Conservation (phyloP, 2,329 filamentous ascomycete species). For the Alternaria sp. region DNA sequence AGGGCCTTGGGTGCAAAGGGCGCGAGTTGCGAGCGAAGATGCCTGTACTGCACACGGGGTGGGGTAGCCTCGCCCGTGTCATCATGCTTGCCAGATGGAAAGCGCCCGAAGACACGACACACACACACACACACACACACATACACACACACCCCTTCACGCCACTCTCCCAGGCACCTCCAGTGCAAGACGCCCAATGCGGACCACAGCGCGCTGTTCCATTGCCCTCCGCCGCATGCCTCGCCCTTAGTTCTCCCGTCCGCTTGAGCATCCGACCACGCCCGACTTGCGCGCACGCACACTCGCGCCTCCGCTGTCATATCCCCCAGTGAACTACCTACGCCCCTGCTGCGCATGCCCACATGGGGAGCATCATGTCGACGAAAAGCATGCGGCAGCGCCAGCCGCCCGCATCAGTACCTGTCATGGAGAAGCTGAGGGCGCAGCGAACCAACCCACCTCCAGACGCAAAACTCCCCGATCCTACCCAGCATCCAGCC, state of each 20-base stretch:
- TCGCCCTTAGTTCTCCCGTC: slow-evolving; percentile 21
- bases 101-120: slow-evolving; percentile 18
- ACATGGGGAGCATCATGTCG: slow-evolving; percentile 35
- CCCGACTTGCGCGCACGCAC: slow-evolving; percentile 21
- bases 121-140: too few species aligned
- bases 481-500: slow-evolving; percentile 40
- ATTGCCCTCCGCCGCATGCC: slow-evolving; percentile 13
- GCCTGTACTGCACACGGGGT: slow-evolving; percentile 1
- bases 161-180: background rate
- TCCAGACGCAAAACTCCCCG: slow-evolving; percentile 8
- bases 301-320: slow-evolving; percentile 13
- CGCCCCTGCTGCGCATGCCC: slow-evolving; percentile 9
- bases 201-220: slow-evolving; percentile 15
- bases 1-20: slow-evolving; percentile 1
- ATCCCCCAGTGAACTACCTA: slow-evolving; percentile 8
- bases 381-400: slow-evolving; percentile 45
- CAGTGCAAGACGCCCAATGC: slow-evolving; percentile 12
- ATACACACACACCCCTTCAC: slow-evolving; percentile 1
- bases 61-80: slow-evolving; percentile 19
- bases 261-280: slow-evolving; percentile 24
- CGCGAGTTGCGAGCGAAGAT: slow-evolving; percentile 20
- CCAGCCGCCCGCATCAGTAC: slow-evolving; percentile 40
- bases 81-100: slow-evolving; percentile 24
- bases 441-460: slow-evolving; percentile 24
- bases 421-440: slow-evolving; percentile 27